A percentile compares a stretch with the other conserved stretches of the same genome.
phyloP scores from a whole-genome alignment of 2,329 filamentous ascomycete species.

The Emergomyces africanus region DNA sequence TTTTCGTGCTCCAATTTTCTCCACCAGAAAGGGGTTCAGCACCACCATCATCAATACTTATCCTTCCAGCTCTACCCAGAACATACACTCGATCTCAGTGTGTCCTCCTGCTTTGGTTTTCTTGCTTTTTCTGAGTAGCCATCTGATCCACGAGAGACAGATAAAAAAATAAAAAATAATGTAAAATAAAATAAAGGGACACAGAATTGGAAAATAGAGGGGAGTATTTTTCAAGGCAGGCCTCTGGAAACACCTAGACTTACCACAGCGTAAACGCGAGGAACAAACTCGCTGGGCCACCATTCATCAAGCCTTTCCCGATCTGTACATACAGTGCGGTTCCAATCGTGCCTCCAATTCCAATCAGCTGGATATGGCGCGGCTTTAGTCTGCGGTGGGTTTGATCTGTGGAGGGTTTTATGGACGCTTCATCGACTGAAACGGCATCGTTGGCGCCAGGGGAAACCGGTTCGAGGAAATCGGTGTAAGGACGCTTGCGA shows the following conservation, averaged over 20 bases:
- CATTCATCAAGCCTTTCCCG: slow-evolving; percentile 26
- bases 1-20: neutral
- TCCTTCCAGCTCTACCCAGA: neutral
- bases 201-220: neutral
- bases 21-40: neutral
- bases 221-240: neutral
- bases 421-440: neutral
- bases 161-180: neutral
- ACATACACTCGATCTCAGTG: neutral
- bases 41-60: neutral
- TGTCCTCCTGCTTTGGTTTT: neutral
- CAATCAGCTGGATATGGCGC: slow-evolving; percentile 35
- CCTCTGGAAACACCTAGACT: slow-evolving; percentile 14
- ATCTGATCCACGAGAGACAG: neutral
- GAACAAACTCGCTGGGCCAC: slow-evolving; percentile 33
- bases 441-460: neutral
- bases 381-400: slow-evolving; percentile 33
- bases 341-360: slow-evolving; percentile 35
- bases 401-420: slow-evolving; percentile 17
- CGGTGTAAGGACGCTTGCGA: neutral
- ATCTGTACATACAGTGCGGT: slow-evolving; percentile 33
- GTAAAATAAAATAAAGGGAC: slow-evolving; percentile 2
- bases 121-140: neutral
- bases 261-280: slow-evolving; percentile 35
- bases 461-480: neutral